Evolutionary conservation across 306 rosid species (phyloP), one percentile per base, ranked within the genome.

Genomic region (Glycine soja): DNA sequence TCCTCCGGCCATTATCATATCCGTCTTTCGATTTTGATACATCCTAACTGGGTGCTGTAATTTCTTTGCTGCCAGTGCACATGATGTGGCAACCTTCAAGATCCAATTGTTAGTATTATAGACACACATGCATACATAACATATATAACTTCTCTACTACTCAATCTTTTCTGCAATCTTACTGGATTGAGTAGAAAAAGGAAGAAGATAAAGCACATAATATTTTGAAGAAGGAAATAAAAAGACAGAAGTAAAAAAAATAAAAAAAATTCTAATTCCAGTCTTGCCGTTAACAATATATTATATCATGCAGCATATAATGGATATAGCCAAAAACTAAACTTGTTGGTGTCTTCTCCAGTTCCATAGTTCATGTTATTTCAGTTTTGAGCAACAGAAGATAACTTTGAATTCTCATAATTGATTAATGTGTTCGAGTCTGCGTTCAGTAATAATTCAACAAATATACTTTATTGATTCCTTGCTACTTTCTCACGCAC

Each of bases 1-100:
- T 81, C 99, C 99, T 81, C 97, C 99, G 14, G 96, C 92, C 91
- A 91, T 88, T 84, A 93, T 85, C 97, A 93, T 93, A 80, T 95
- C 99, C 11, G 92, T 88, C 89, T 93, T 93, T 59, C 99, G 94
- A 87, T 90, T 86, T 11, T 88, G 84, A 80, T 91, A 93, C 14
- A 77, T 90, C 88, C 97, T 89, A 62, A 95, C 98, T 50, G 99
- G 99, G 75, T 87, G 79, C 9, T 77, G 80, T 81, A 95, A 81
- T 74, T 95, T 91, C 62, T 90, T 87, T 65, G 99, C 97, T 59
- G 98, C 94, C 34, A 95, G 93, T 4, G 99, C 98, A 87, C 98
- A 93, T 63, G 94, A 87, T 18, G 90, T 62, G 77, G 99, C 98
- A 76, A 80, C 84, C 99, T 95, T 86, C 83, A 84, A 76, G 34